Evolutionary conservation across 345 rosid species (phyloP).

Genomic region (Fremontodendron californicum): DNA sequence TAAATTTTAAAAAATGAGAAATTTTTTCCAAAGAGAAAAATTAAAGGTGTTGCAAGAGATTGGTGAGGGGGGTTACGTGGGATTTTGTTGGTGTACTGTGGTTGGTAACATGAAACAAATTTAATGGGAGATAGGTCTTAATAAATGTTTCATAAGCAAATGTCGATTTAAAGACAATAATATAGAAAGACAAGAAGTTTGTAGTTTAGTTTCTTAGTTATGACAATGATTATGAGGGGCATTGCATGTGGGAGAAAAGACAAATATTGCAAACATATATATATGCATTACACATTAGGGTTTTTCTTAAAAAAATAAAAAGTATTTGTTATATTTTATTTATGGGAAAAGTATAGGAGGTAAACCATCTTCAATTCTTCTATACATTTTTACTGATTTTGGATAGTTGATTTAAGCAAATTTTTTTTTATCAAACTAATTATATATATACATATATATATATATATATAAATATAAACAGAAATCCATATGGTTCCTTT

Average conservation of each 20-base stretch:
- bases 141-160: not conserved
- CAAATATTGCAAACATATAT: not conserved
- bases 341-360: not conserved
- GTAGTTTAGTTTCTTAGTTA: not conserved
- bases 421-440: not conserved
- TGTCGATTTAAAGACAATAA: not conserved
- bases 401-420: not conserved
- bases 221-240: not conserved
- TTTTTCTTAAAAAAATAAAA: not conserved
- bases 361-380: not conserved
- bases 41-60: not conserved
- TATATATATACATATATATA: not conserved
- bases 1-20: not conserved
- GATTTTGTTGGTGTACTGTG: slow-evolving; percentile 17
- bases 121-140: slow-evolving; percentile 1
- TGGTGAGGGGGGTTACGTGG: slow-evolving; percentile 12
- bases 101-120: slow-evolving; percentile 11
- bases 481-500: not conserved
- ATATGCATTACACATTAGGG: not conserved
- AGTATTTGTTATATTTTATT: not conserved
- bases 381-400: not conserved
- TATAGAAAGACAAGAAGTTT: not conserved
- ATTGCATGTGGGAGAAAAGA: slow-evolving; percentile 10
- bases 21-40: not conserved
- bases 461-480: not conserved